Conservation (phyloP, 192 early-diverging fungal genomes). For the Phycomyces nitens region DNA sequence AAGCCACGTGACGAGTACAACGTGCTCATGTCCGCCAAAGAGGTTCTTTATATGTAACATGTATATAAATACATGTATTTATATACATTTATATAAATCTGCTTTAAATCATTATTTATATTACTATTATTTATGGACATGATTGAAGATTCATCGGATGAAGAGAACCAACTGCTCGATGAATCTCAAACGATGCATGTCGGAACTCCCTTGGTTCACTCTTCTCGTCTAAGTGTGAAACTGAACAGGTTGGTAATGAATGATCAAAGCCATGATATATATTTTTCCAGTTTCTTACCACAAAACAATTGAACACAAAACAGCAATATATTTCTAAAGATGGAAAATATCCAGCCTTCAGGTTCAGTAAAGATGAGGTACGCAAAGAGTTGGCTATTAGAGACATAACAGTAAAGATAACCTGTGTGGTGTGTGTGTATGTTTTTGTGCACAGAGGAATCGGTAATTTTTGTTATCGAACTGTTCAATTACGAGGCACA, state of each 20-base stretch:
- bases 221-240: slow-evolving; percentile 37
- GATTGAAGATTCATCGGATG: slow-evolving; percentile 29
- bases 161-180: slow-evolving; percentile 5
- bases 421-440: no score
- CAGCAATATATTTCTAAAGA: slow-evolving; percentile 72
- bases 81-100: no score
- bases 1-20: not conserved
- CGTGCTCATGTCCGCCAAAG: not conserved
- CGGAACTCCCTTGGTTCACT: slow-evolving; percentile 47
- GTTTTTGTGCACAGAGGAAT: slow-evolving; percentile 53
- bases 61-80: no score
- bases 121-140: not conserved
- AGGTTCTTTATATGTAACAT: not conserved
- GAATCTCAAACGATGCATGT: slow-evolving; percentile 35
- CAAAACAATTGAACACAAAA: not conserved
- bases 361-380: slow-evolving; percentile 77
- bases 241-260: slow-evolving; percentile 27
- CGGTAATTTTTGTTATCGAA: slow-evolving; percentile 56
- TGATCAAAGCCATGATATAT: no score
- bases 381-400: not conserved
- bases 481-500: slow-evolving; percentile 41
- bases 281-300: not conserved
- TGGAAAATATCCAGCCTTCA: slow-evolving; percentile 72
- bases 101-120: no score
- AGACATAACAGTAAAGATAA: no score